Base-by-base conservation (phyloP, 306 rosid genomes). In the Gastrolobium bilobum region DNA sequence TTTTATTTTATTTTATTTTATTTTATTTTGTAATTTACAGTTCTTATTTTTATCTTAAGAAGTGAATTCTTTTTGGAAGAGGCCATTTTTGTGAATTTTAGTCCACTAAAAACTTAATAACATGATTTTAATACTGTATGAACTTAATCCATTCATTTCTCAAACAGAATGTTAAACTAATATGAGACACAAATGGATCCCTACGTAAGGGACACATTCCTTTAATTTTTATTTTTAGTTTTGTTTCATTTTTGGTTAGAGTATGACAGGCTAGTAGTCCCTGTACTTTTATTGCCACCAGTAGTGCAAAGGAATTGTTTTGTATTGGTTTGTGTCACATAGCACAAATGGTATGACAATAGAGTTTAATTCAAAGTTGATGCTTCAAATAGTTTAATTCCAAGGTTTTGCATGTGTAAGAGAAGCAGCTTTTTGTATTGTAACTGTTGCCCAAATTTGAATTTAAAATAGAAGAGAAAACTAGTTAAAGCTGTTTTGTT, bases 401-500 rank as follows among this genome's bases (percentile, higher is more conserved):
- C 11, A 20, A 20, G 26, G 26, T 20, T 20, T 20, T 20, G 26
- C 26, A 20, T 20, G 26, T 20, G 26, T 20, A 20, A 20, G 26
- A 20, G 26, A 60, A 60, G 10, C 66, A 60, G 3, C 1, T 40
- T 38, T 39, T 47, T 51, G 20, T 2, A 54, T 4, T 8, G 71
- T 10, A 43, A 26, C 40, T 50, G n/a, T 20, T 2, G 6, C 33
- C 43, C 56, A 46, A 60, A 44, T 46, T 43, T 8, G 68, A 73
- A 73, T 42, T 30, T 9, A 14, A 37, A 74, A 74, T 33, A 35
- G 9, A 33, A 13, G 34, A 2, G 4, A 59, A 44, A 73, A 44
- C 46, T 74, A 58, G 47, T 74, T 59, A 59, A 59, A 74, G 33
- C 31, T 34, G 37, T 37, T 37, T 74, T 33, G 59, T 15, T 61